Evolutionary conservation across 306 rosid species (phyloP).

Genomic region (Malus sieversii): DNA sequence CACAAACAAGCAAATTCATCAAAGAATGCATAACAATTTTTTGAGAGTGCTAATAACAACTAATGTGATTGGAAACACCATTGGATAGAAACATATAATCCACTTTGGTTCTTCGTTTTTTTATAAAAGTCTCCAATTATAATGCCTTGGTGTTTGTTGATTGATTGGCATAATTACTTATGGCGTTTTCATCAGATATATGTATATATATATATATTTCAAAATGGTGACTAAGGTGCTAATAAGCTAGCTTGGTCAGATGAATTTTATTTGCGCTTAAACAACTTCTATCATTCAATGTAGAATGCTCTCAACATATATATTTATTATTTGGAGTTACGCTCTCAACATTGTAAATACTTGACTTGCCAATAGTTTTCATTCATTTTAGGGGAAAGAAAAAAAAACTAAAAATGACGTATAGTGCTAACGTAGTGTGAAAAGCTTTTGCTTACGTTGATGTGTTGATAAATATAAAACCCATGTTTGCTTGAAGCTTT

Average conservation of each 20-base stretch:
- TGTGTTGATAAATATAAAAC: background rate
- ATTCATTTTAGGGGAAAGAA: no score
- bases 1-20: background rate
- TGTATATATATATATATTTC: no score
- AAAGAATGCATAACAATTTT: background rate
- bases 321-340: no score
- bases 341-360: background rate
- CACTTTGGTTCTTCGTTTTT: background rate
- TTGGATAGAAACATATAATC: background rate
- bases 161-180: background rate
- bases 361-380: background rate
- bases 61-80: background rate
- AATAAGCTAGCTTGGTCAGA: background rate
- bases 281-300: background rate
- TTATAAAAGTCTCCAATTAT: no score
- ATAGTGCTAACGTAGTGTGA: background rate
- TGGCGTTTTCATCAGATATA: background rate
- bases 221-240: background rate
- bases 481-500: background rate
- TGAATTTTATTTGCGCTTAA: no score
- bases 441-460: slow-evolving; percentile 29
- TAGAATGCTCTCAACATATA: no score
- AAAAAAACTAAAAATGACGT: background rate
- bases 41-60: no score
- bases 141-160: background rate